Evolutionary conservation across 2,329 filamentous ascomycete species (phyloP).

Genomic region (Dothideomycetes sp.): DNA sequence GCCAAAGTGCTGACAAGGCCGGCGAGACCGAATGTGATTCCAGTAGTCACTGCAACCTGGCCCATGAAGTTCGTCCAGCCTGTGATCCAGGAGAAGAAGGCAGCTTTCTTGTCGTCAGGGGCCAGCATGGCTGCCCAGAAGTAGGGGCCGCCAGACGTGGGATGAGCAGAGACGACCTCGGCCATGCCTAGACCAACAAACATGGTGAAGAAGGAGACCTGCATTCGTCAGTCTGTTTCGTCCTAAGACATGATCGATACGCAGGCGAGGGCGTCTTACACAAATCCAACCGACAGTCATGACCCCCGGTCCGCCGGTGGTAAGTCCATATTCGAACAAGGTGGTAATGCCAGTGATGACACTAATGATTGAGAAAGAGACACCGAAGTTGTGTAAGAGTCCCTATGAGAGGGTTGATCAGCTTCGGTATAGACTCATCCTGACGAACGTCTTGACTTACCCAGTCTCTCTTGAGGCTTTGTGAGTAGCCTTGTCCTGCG

Average conservation of each 20-base stretch:
- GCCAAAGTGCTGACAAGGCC: constrained; percentile 35
- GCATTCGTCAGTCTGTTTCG: too few species aligned
- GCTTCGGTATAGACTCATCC: not conserved
- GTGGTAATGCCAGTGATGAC: constrained; percentile 51
- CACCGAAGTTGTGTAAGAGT: constrained; percentile 49
- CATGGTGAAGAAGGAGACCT: constrained; percentile 45
- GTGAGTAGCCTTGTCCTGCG: constrained; percentile 48
- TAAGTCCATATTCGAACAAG: constrained; percentile 43
- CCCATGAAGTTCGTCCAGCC: constrained; percentile 40
- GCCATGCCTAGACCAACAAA: constrained; percentile 46
- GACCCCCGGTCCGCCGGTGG: constrained; percentile 43
- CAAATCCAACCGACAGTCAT: constrained; percentile 48
- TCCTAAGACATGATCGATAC: too few species aligned
- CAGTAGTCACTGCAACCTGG: constrained; percentile 38
- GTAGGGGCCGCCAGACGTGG: constrained; percentile 48
- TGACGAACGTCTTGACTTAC: too few species aligned
- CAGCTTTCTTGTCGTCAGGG: constrained; percentile 30
- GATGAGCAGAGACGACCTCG: constrained; percentile 49
- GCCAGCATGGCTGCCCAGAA: constrained; percentile 51
- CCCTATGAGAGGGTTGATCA: constrained; percentile 16
- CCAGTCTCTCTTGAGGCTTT: constrained; percentile 49
- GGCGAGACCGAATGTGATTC: constrained; percentile 36
- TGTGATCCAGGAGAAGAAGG: constrained; percentile 38
- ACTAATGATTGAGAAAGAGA: constrained; percentile 51
- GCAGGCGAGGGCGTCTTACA: too few species aligned